Conservation (phyloP, 148 eudicot species). For the Silene uniflora region DNA sequence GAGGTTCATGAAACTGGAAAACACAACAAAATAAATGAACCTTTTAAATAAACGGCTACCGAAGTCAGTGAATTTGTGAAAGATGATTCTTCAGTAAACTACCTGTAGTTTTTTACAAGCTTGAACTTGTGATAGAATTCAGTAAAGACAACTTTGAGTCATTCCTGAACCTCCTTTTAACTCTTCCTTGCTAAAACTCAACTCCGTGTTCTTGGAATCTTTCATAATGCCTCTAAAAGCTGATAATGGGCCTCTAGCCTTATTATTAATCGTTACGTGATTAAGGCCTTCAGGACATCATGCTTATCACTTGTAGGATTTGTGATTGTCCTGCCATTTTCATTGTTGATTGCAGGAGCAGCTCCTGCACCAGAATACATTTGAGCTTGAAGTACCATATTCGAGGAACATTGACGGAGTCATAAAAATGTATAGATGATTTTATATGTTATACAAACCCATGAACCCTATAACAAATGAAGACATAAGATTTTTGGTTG, state of each 20-base stretch:
- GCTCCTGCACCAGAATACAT: conserved; percentile 16
- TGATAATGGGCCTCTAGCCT: conserved; percentile 44
- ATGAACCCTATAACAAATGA: background rate
- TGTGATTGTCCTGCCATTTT: conserved; percentile 4
- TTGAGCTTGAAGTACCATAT: background rate
- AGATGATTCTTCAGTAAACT: background rate
- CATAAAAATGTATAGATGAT: no score
- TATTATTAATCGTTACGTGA: conserved; percentile 49
- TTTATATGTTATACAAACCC: no score
- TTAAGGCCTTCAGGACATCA: conserved; percentile 44
- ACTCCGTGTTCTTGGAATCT: no score
- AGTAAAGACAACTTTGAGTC: conserved; percentile 46
- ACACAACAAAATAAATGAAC: background rate
- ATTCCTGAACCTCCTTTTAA: conserved; percentile 62
- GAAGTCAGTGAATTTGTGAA: background rate
- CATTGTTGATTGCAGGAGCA: conserved; percentile 4
- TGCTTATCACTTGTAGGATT: conserved; percentile 10
- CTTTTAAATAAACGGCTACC: background rate
- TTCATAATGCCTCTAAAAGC: no score
- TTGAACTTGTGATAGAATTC: conserved; percentile 67
- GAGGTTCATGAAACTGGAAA: conserved; percentile 60
- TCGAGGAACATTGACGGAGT: no score
- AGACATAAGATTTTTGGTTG: no score
- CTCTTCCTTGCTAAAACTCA: no score
- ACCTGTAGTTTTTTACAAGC: conserved; percentile 67